phyloP scores from a whole-genome alignment of 108 stramenopile genomes.

The Skeletonema costatum region DNA sequence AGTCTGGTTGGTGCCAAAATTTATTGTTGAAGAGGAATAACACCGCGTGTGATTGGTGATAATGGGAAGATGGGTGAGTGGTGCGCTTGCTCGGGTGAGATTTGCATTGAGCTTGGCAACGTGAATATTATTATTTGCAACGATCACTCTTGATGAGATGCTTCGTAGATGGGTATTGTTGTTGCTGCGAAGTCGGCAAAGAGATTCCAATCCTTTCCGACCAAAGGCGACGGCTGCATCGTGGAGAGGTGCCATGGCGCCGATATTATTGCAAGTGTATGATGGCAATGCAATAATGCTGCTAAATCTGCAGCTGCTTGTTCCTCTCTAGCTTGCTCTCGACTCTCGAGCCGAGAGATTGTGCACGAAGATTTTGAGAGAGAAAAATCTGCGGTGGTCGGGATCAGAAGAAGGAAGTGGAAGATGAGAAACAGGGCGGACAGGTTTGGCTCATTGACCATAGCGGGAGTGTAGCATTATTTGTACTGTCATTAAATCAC shows the following conservation, averaged over 20 bases:
- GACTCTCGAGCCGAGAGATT: no score
- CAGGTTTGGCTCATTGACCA: background rate
- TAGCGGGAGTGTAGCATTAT: background rate
- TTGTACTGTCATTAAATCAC: background rate
- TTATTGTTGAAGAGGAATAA: background rate
- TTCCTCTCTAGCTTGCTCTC: no score
- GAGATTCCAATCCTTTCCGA: conserved; percentile 3
- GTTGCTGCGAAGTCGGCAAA: background rate
- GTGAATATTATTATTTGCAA: background rate
- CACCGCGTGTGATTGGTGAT: background rate
- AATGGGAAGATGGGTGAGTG: background rate
- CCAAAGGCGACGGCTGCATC: conserved; percentile 10
- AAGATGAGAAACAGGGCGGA: no score
- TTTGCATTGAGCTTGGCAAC: background rate
- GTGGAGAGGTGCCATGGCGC: conserved; percentile 14
- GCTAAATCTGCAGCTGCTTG: no score
- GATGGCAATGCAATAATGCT: background rate
- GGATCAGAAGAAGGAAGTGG: no score
- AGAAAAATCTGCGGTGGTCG: no score
- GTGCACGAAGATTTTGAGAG: no score
- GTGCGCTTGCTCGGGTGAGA: background rate
- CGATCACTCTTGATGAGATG: background rate
- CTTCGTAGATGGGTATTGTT: background rate
- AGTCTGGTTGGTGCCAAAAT: background rate
- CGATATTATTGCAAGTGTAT: background rate